Percentiles rank a stretch among this genome's conserved stretches.
Conservation (phyloP, 495 filamentous ascomycete species). For the Penicillium lagena region DNA sequence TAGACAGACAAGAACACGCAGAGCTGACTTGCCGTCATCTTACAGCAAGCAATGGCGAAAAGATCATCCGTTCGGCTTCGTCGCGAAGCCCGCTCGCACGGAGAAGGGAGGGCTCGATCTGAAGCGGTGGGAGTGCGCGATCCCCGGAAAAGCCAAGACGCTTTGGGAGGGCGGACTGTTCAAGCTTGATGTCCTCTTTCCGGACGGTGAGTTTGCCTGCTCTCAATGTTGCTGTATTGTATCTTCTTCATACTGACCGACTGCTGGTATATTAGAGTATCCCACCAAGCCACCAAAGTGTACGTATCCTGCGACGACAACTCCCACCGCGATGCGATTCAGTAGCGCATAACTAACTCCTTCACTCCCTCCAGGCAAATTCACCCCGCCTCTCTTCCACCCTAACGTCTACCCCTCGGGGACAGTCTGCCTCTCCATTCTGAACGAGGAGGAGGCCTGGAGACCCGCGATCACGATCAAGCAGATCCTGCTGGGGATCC, state of each 20-base stretch:
- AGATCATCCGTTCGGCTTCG: slow-evolving; percentile 98
- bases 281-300: slow-evolving; percentile 98
- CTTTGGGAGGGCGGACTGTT: slow-evolving; percentile 96
- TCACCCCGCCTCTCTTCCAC: slow-evolving; percentile 92
- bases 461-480: slow-evolving; percentile 97
- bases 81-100: slow-evolving; percentile 78
- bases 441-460: slow-evolving; percentile 99
- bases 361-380: slow-evolving; percentile 66
- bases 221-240: no score
- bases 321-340: not conserved
- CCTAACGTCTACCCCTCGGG: slow-evolving; percentile 98
- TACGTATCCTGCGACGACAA: slow-evolving; percentile 34
- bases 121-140: slow-evolving; percentile 93
- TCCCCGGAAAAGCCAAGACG: slow-evolving; percentile 92
- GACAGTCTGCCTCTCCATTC: slow-evolving; percentile 93
- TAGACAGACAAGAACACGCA: not conserved
- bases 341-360: not conserved
- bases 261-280: slow-evolving; percentile 61
- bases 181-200: slow-evolving; percentile 88
- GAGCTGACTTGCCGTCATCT: slow-evolving; percentile 10
- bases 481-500: slow-evolving; percentile 91
- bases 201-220: slow-evolving; percentile 66
- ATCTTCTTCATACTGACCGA: no score
- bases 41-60: slow-evolving; percentile 89
- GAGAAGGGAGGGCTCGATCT: slow-evolving; percentile 77